Evolutionary conservation across 805 yeast genomes (phyloP).

Genomic region (Helenozyma rhizophorensis): DNA sequence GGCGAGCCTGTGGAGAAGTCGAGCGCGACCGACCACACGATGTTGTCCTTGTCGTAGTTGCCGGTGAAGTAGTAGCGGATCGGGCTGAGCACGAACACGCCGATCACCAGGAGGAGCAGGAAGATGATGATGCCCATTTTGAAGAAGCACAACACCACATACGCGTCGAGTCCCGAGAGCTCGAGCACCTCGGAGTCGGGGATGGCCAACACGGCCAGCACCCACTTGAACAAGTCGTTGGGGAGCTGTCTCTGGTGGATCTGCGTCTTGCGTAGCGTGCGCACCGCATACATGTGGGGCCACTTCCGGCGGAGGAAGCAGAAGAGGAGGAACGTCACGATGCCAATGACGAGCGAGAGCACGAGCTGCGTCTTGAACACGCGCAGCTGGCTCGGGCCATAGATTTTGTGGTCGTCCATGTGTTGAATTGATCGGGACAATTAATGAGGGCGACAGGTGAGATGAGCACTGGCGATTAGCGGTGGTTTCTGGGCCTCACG

Average conservation of each 20-base stretch:
- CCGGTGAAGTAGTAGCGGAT: conserved; percentile 38
- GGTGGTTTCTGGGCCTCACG: too few species aligned
- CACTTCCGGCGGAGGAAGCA: conserved; percentile 49
- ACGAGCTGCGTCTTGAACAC: conserved; percentile 53
- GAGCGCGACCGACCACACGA: conserved; percentile 13
- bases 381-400: conserved; percentile 47
- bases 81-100: conserved; percentile 33
- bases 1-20: conserved; percentile 14
- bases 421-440: too few species aligned
- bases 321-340: conserved; percentile 42
- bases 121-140: conserved; percentile 26
- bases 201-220: conserved; percentile 20
- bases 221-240: conserved; percentile 22
- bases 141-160: conserved; percentile 37
- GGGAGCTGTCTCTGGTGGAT: conserved; percentile 38
- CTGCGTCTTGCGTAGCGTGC: conserved; percentile 45
- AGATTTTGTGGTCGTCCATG: conserved; percentile 21
- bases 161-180: conserved; percentile 25
- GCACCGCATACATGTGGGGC: conserved; percentile 54
- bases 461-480: too few species aligned
- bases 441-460: too few species aligned
- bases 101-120: conserved; percentile 16
- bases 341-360: conserved; percentile 46
- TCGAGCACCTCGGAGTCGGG: conserved; percentile 23
- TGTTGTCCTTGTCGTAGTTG: conserved; percentile 38